Base-by-base conservation (phyloP, 192 early-diverging fungal species). In the Coemansia sp. region DNA sequence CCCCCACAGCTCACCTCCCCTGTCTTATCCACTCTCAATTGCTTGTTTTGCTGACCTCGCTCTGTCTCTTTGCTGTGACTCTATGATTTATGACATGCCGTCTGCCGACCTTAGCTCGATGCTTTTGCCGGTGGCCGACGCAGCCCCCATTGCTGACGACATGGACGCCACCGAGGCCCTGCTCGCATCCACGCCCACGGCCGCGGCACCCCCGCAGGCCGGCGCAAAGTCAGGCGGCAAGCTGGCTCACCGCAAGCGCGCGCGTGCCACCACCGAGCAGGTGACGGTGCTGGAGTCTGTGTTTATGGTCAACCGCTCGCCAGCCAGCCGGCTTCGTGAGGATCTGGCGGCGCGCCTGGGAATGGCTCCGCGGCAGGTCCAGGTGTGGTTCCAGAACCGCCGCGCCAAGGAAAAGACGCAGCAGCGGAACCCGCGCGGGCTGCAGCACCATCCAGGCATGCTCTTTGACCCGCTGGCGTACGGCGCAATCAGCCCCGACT, bases 361-460 rank as follows among this genome's bases (percentile, higher is more conserved):
- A 19, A 91, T 91, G 89, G 81, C 83, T 8, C 83, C 84, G 10
- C 79, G 86, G 15, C 80, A 85, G 19, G 86, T 91, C 18, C 88
- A 90, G 54, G 86, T 90, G 34, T 91, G 90, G 90, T 91, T 91
- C 60, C 90, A 91, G 63, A 92, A 92, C 67, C 70, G 88, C n/a
- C 81, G 90, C 22, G 90, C 88, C n/a, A 92, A 91, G 56, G 83
- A 79, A 35, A 88, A 87, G 54, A 72, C 65, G 31, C 68, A 71
- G 56, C 75, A 78, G 46, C 56, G 70, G 11, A 68, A 54, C 36
- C 63, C 73, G 5, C 73, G 73, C 15, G 43, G 30, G 4, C 31
- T 66, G 27, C 73, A 70, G 55, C 56, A 59, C 32, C 65, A 57
- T 35, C 38, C 53, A 6, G 27, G 57, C 2, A 60, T 47, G 40